Percentiles rank a stretch among this genome's conserved stretches.
Conservation (phyloP, 2,329 filamentous ascomycete genomes). For the Phoma sp. region DNA sequence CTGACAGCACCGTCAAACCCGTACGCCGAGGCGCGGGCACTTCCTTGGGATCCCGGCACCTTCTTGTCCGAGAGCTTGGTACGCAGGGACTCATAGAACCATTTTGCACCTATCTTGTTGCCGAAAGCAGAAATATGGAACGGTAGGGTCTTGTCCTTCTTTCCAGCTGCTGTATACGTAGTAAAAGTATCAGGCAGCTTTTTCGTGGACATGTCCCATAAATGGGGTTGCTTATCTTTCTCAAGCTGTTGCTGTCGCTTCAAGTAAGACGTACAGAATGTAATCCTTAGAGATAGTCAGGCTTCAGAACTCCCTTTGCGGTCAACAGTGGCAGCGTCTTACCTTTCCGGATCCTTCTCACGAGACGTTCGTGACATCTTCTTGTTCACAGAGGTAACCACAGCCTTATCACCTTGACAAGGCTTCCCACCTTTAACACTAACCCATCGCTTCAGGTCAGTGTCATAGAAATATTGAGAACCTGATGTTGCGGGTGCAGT, state of each 20-base stretch:
- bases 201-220: conserved; percentile 16
- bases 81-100: conserved; percentile 21
- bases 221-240: conserved; percentile 15
- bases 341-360: conserved; percentile 9
- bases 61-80: conserved; percentile 15
- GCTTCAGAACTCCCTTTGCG: not conserved
- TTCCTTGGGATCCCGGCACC: conserved; percentile 1
- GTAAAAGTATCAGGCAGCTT: conserved; percentile 15
- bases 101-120: conserved; percentile 15
- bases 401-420: conserved; percentile 14
- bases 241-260: conserved; percentile 12
- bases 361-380: not conserved
- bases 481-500: not conserved
- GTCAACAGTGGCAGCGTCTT: not conserved
- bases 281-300: conserved; percentile 5
- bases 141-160: conserved; percentile 10
- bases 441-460: conserved; percentile 9
- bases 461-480: conserved; percentile 11
- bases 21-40: conserved; percentile 2
- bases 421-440: conserved; percentile 15
- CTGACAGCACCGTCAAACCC: conserved; percentile 9
- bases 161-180: conserved; percentile 7
- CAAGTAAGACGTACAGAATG: conserved; percentile 11
- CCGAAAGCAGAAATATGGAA: conserved; percentile 20
- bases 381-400: conserved; percentile 10